Base-by-base conservation (phyloP, 768 basidiomycete genomes). In the Cytidiella melzeri region DNA sequence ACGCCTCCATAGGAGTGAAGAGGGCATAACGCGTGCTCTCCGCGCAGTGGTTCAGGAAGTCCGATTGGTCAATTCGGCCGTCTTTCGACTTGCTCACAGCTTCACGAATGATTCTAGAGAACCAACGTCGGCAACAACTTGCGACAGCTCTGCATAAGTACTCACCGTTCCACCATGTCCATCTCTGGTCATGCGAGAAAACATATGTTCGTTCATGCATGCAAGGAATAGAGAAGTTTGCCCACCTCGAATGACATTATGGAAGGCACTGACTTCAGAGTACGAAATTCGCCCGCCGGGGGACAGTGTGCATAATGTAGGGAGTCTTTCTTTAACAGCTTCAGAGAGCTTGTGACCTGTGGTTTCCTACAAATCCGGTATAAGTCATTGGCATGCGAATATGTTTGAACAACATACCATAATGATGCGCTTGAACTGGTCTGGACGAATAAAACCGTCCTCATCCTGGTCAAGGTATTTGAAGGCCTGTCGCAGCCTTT, bases 1-100 rank as follows among this genome's bases (percentile, higher is more conserved):
- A 81, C n/a, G 88, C 92, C 67, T 98, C 95, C 90, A 97, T 95
- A 3, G 95, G 95, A 0, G 92, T 94, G 67, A 97, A 97, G 45
- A 95, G 77, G 34, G 91, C 87, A 66, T 98, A 97, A 30, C 95
- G 87, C 57, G 94, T 91, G 57, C 74, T 85, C 28, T 84, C 78
- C 23, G 88, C 83, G 12, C 92, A 80, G 64, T 96, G 74, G 64
- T 97, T 87, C 50, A 95, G 75, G 69, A 99, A 98, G 67, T 98
- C 96, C n/a, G 82, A 79, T 62, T 92, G 84, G 66, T 92, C 87
- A 71, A 99, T 97, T 45, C 92, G 86, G 4, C 95, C 95, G 60
- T 99, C 96, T 64, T 89, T 94, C 52, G 86, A 87, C 66, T 87
- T 91, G 4, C 82, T 77, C 9, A 87, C 91, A 12, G 92, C 91